Evolutionary conservation across 352 stramenopile species (phyloP), one percentile per base, ranked within the genome.

Genomic region (Globisporangium nodosum): DNA sequence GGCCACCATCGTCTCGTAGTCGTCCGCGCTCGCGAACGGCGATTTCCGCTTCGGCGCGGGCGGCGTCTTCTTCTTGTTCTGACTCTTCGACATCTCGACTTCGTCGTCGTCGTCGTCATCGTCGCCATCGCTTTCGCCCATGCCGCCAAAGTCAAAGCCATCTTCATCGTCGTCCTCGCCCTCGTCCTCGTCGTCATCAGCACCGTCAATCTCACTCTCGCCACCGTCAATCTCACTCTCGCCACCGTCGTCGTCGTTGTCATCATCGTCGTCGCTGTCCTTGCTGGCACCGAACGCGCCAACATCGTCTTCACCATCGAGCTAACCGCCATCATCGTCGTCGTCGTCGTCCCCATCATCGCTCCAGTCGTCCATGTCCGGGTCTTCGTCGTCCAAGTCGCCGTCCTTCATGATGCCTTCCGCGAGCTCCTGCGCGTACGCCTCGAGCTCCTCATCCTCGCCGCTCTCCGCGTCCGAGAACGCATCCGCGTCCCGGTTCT

Each of bases 331-430:
- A 5, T 60, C 58, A 6, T n/a, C n/a, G n/a, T 81, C 81, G n/a
- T 67, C 64, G 16, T 78, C 76, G 9, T 76, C 70, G 24, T 80
- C 78, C 1, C 82, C 68, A 8, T 73, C 76, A 6, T 75, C 82
- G 40, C 71, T 87, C 74, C 82, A 92, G 51, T 73, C 76, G 43
- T 71, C 75, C 59, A 88, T 80, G n/a, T 92, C 75, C 0, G 76
- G 75, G 56, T 94, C 81, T 62, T 90, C 81, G 37, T 92, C 78
- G 43, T 91, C 80, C 57, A 85, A 63, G 52, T 90, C 71, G 46
- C 70, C 85, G 46, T 94, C 74, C 52, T 91, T 48, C 86, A 97
- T 96, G 63, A 98, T 81, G 0, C 82, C 82, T 55, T 97, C 77
- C 5, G 92, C 92, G 60, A 98, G 66, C 58, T 94, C 68, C 56